Conservation (phyloP, 305 asterid genomes). For the Fraxinus sp. region DNA sequence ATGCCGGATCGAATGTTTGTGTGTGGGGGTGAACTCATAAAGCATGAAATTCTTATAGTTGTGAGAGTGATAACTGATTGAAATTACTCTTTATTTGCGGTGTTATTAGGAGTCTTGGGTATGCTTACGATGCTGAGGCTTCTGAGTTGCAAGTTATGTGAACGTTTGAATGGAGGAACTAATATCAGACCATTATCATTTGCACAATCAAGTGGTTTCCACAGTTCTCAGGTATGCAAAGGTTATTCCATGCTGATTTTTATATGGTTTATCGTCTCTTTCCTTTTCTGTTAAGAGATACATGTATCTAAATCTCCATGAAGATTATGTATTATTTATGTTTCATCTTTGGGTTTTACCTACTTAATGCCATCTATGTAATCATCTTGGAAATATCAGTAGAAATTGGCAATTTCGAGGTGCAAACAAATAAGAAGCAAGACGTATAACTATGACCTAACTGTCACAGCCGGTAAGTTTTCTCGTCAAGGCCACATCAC, state of each 20-base stretch:
- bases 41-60: too few relatives aligned
- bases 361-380: too few relatives aligned
- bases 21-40: too few relatives aligned
- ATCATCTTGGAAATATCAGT: not conserved
- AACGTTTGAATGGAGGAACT: constrained; percentile 32
- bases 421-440: not conserved
- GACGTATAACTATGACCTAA: not conserved
- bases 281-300: too few relatives aligned
- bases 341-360: too few relatives aligned
- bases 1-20: too few relatives aligned
- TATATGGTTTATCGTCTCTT: too few relatives aligned
- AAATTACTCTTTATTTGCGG: too few relatives aligned
- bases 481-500: too few relatives aligned
- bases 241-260: not conserved
- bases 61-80: too few relatives aligned
- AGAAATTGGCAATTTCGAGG: not conserved
- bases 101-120: not conserved
- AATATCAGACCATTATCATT: constrained; percentile 34
- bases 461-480: not conserved
- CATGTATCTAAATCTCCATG: not conserved
- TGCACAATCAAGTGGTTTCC: too few relatives aligned
- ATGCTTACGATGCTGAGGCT: constrained; percentile 55
- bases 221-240: too few relatives aligned
- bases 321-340: not conserved
- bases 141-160: constrained; percentile 37